phyloP scores from a whole-genome alignment of 1,139 yeast genomes.

The Lodderomyces oxycetoniae region DNA sequence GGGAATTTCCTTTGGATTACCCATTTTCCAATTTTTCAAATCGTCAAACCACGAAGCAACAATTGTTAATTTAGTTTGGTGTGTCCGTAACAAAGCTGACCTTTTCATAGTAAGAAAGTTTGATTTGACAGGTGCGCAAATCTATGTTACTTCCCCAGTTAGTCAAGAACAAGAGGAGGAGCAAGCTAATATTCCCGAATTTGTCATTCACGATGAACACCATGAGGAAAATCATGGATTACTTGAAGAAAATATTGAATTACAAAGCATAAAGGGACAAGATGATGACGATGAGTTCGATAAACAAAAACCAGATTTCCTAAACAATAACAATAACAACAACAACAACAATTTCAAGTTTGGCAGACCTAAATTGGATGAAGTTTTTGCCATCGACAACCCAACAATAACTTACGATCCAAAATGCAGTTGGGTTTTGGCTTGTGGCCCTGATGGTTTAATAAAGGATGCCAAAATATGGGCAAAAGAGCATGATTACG shows the following conservation, averaged over 20 bases:
- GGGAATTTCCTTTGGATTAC: constrained; percentile 74
- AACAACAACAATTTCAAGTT: constrained; percentile 5
- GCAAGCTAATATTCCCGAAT: constrained; percentile 10
- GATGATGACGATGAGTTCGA: no score
- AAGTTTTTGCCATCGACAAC: constrained; percentile 23
- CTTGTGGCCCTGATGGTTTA: constrained; percentile 64
- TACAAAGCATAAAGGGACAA: constrained; percentile 9
- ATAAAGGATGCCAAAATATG: constrained; percentile 44
- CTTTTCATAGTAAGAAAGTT: constrained; percentile 17
- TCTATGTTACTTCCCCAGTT: constrained; percentile 16
- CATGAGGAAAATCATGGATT: constrained; percentile 15
- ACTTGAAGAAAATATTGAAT: constrained; percentile 17
- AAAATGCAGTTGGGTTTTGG: constrained; percentile 50
- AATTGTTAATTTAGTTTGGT: constrained; percentile 44
- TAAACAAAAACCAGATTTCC: constrained; percentile 9
- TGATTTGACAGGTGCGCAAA: constrained; percentile 16
- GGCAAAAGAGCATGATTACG: constrained; percentile 34
- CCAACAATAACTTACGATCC: constrained; percentile 21
- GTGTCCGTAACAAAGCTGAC: constrained; percentile 32
- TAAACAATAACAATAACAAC: not conserved
- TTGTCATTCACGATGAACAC: constrained; percentile 13
- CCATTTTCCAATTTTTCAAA: constrained; percentile 43
- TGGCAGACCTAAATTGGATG: constrained; percentile 42
- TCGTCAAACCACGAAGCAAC: constrained; percentile 6
- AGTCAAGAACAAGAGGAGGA: constrained; percentile 6